phyloP scores from a whole-genome alignment of 2,329 filamentous ascomycete genomes.

The Diaporthe vexans region DNA sequence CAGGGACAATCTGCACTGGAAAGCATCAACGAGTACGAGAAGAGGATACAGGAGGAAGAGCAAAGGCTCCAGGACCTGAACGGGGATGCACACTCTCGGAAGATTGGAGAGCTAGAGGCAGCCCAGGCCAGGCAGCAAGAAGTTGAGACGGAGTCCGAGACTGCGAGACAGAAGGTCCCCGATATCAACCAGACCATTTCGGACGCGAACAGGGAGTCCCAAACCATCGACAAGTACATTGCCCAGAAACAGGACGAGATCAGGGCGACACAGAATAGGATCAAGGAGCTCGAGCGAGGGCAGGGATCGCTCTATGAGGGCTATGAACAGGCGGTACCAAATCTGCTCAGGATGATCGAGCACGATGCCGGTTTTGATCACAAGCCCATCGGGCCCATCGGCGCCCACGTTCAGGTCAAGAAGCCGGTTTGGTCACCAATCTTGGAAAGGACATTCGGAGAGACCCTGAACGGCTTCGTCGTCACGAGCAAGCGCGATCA shows the following conservation, averaged over 20 bases:
- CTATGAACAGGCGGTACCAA: constrained; percentile 74
- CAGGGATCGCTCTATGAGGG: constrained; percentile 72
- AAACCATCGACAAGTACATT: constrained; percentile 51
- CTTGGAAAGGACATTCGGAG: constrained; percentile 83
- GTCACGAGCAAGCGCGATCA: constrained; percentile 85
- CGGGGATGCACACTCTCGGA: constrained; percentile 77
- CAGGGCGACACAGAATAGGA: constrained; percentile 62
- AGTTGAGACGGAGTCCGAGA: constrained; percentile 54
- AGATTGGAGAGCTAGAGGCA: constrained; percentile 70
- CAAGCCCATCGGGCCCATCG: constrained; percentile 87
- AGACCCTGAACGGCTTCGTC: constrained; percentile 80
- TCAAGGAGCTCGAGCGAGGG: constrained; percentile 67
- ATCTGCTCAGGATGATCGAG: constrained; percentile 77
- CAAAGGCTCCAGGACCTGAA: constrained; percentile 75
- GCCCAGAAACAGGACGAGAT: constrained; percentile 68
- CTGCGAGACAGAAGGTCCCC: constrained; percentile 50
- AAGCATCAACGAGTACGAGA: constrained; percentile 60
- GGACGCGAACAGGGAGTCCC: constrained; percentile 50
- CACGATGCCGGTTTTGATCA: constrained; percentile 77
- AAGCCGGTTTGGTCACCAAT: constrained; percentile 88
- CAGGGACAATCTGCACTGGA: constrained; percentile 68
- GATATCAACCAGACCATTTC: constrained; percentile 51
- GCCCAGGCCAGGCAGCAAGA: constrained; percentile 65
- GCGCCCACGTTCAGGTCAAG: constrained; percentile 80
- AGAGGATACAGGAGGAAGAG: constrained; percentile 68